Base-by-base conservation (phyloP, 2,329 filamentous ascomycete genomes). In the Cylindrodendrum hubeiense region DNA sequence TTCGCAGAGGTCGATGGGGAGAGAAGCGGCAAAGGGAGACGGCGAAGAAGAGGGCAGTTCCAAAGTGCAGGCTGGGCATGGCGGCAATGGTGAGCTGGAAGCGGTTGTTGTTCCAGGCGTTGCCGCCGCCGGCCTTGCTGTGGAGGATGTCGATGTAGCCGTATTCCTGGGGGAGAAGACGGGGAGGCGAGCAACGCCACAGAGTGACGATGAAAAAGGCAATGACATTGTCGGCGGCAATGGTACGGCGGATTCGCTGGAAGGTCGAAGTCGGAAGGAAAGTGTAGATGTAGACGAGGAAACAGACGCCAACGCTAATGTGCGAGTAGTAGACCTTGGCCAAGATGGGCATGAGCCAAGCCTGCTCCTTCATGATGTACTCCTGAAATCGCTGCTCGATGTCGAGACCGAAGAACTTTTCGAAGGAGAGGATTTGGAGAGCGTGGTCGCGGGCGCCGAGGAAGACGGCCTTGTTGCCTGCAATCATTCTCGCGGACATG, bases 61-160 rank as follows among this genome's bases (percentile, higher is more conserved):
- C 83, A 65, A 84, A 85, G 67, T 85, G 83, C 15, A 85, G 71
- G 19, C 80, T 83, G 2, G 83, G 83, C 83, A 85, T 85, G 26
- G 83, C 83, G 0, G 83, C 83, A 63, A 84, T 83, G 8, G 81
- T 84, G 12, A 85, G 71, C 67, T 83, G 81, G 60, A 82, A 84
- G 21, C 76, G 76, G 66, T 85, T 85, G 57, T 83, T 76, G 19
- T 79, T 83, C 83, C 82, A 84, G 1, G 72, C 73, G 41, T 71
- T 79, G 9, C 67, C 69, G 1, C 69, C 56, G 60, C 74, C 41
- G 9, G 66, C 66, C 44, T 72, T 75, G 51, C 74, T 67, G 51
- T 84, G 83, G 7, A 85, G 75, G 15, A 84, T 70, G 63, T 86
- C 84, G 62, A 83, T 66, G 70, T 83, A 86, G 22, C 84, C 84